These are phyloP conservation scores for Talaromyces sp. DNA, from an alignment of 2,329 filamentous ascomycete genomes.

Conservation along the genomic window DNA sequence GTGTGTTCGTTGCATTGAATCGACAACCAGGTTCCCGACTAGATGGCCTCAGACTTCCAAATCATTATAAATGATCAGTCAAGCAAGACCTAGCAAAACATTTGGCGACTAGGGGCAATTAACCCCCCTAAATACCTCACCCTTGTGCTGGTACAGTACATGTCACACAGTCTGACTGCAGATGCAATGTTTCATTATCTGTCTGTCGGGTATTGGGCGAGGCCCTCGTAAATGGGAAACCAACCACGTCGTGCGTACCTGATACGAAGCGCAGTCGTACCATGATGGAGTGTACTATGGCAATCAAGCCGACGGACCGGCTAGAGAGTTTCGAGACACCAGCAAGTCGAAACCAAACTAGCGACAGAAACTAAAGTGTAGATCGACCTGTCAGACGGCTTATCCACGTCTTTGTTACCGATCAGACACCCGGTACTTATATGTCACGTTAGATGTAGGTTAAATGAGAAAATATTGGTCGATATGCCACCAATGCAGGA, in stretches of 20 bases:
- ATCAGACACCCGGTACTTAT: neutral
- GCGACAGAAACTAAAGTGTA: neutral
- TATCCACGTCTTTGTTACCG: neutral
- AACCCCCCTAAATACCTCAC: neutral
- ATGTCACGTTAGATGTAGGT: neutral
- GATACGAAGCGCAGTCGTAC: neutral
- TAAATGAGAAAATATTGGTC: neutral
- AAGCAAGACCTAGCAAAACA: neutral
- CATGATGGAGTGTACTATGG: neutral
- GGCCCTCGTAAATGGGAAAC: neutral
- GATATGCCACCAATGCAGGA: neutral
- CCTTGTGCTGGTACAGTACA: neutral
- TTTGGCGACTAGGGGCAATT: neutral
- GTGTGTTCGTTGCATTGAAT: neutral
- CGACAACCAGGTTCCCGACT: neutral
- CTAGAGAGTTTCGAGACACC: neutral
- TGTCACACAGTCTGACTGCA: constrained; percentile 1
- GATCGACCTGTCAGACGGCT: constrained; percentile 1
- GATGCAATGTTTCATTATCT: constrained; percentile 3
- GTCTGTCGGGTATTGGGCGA: neutral
- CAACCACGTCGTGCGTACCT: neutral
- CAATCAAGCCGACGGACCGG: neutral
- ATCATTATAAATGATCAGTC: neutral
- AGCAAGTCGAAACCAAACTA: neutral
- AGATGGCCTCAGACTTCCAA: neutral